Percentiles rank a stretch among this genome's conserved stretches.
Conservation (phyloP, 2,329 filamentous ascomycete genomes). For the Penicillium sp. region DNA sequence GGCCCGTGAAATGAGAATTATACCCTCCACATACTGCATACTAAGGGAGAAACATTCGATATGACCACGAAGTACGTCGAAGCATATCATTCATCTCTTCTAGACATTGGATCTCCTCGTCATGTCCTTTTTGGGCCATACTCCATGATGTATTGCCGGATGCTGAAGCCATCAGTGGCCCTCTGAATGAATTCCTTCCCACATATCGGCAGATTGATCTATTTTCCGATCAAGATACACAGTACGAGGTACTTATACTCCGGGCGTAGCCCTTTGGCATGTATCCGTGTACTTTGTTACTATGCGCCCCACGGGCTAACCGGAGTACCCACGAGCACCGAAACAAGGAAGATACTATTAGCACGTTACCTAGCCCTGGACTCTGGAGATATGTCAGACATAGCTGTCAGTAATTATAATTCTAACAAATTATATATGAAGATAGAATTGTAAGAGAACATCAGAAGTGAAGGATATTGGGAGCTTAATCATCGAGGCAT, state of each 20-base stretch:
- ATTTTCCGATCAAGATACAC: not conserved
- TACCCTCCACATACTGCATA: slow-evolving; percentile 5
- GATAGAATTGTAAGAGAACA: not conserved
- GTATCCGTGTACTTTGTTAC: not conserved
- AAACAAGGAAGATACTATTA: not conserved
- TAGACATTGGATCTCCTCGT: too few species aligned
- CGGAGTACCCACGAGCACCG: not conserved
- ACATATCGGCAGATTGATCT: not conserved
- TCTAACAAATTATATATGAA: not conserved
- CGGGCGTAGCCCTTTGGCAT: not conserved
- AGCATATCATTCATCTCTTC: not conserved
- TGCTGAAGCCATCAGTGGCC: not conserved
- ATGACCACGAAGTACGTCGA: not conserved
- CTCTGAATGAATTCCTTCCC: too few species aligned
- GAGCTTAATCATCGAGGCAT: slow-evolving; percentile 13
- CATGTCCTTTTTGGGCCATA: not conserved
- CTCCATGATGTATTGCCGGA: not conserved
- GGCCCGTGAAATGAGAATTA: slow-evolving; percentile 3
- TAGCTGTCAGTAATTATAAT: not conserved
- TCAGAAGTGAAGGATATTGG: not conserved
- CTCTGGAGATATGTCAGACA: too few species aligned
- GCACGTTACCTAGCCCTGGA: too few species aligned
- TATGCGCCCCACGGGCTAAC: not conserved
- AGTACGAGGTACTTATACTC: not conserved
- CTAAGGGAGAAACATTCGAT: not conserved